phyloP scores from a whole-genome alignment of 2,329 filamentous ascomycete species.

The Aspergillus sergii region DNA sequence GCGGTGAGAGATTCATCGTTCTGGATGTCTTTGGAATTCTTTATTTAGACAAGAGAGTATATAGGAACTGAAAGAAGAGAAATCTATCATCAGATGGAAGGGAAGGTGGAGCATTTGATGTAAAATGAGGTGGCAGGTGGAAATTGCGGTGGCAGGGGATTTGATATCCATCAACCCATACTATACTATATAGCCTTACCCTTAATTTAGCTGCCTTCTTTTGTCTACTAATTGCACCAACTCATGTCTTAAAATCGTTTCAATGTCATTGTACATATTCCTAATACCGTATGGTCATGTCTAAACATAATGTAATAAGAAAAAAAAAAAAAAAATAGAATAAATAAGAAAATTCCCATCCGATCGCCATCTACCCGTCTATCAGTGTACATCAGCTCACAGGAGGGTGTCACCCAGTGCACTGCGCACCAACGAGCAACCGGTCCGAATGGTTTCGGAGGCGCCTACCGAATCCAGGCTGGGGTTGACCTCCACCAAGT shows the following conservation, averaged over 20 bases:
- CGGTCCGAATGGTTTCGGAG: conserved; percentile 83
- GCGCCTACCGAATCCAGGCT: conserved; percentile 70
- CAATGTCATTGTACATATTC: conserved; percentile 2
- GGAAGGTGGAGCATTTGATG: not conserved
- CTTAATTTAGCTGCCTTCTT: not conserved
- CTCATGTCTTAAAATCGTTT: not conserved
- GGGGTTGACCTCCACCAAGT: conserved; percentile 82
- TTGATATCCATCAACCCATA: not conserved
- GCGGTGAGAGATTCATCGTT: not conserved
- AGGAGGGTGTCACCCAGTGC: conserved; percentile 89
- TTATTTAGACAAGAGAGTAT: not conserved
- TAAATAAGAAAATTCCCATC: not conserved
- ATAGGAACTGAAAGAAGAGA: not conserved
- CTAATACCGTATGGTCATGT: not conserved
- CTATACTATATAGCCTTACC: too few species aligned
- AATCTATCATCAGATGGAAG: not conserved
- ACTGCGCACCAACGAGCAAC: conserved; percentile 87
- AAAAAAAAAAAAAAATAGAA: not conserved
- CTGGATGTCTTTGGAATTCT: not conserved
- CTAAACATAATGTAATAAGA: conserved; percentile 2
- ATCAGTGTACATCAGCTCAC: conserved; percentile 40
- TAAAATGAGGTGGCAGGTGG: conserved; percentile 16
- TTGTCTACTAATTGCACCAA: not conserved
- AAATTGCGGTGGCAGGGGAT: conserved; percentile 16
- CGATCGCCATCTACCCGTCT: not conserved